Conservation (phyloP, 257 asterid genomes). For the Mitragyna speciosa region DNA sequence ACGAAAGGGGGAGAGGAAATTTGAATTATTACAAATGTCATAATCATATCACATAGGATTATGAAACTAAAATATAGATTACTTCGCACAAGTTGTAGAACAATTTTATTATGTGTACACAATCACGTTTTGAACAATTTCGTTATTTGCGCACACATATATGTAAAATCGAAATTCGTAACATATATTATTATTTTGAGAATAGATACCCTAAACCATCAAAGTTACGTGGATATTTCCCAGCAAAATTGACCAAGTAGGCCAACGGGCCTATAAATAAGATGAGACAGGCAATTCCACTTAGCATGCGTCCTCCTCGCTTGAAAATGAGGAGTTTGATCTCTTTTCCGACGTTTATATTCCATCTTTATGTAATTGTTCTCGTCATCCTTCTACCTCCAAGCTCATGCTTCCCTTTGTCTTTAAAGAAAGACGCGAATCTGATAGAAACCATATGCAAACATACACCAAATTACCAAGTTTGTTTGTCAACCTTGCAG, state of each 20-base stretch:
- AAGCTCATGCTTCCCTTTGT: background rate
- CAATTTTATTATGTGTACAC: too few species aligned
- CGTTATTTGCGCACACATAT: too few species aligned
- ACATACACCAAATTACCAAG: constrained; percentile 43
- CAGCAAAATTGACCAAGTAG: too few species aligned
- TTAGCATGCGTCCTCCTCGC: background rate
- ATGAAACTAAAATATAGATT: too few species aligned
- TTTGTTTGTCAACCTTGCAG: constrained; percentile 26
- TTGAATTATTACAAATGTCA: background rate
- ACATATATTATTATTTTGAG: too few species aligned
- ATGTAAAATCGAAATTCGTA: too few species aligned
- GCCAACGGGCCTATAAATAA: too few species aligned
- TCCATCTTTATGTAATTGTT: background rate
- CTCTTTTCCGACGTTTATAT: background rate
- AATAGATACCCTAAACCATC: too few species aligned
- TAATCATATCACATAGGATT: background rate
- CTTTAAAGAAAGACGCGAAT: constrained; percentile 17
- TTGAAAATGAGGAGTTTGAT: constrained; percentile 5
- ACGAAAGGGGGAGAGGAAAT: too few species aligned
- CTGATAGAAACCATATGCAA: constrained; percentile 39
- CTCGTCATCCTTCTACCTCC: background rate
- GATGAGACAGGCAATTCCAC: background rate
- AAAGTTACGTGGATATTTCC: too few species aligned
- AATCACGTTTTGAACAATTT: too few species aligned
- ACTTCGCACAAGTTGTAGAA: too few species aligned